Base-by-base conservation (phyloP, 2,329 filamentous ascomycete species). In the Aspergillus sp. region DNA sequence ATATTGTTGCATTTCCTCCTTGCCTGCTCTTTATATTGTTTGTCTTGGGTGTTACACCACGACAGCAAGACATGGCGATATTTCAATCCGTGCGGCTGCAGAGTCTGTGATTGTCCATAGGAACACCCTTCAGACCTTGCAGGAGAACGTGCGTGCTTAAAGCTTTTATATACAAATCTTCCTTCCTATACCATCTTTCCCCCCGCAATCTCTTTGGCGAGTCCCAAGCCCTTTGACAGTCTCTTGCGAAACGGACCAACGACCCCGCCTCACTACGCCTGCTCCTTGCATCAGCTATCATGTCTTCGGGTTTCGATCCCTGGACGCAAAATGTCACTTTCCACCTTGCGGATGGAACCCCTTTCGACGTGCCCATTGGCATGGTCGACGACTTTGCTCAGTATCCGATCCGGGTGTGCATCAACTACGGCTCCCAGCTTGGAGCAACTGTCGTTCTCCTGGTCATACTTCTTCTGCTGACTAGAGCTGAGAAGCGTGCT, bases 341-440 rank as follows among this genome's bases (percentile, higher is more conserved):
- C 51, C 67, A 73, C 38, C 60, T 68, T 24, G 65, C 73, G 3
- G 75, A 85, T 68, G 80, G 80, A 22, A 72, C 69, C 1, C 63
- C 72, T 1, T 68, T 83, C 59, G 62, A 68, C 0, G 66, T 81
- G 39, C 64, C 69, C 43, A 70, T 86, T 57, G 47, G 61, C 8
- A 68, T 72, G 3, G 58, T 88, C 39, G 72, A 85, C 62, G 53
- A 60, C 4, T 78, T 78, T 49, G 71, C 80, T 53, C 70, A 76
- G 57, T 82, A 82, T 67, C 78, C 77, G 58, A 71, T 79, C 56
- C 74, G 74, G 8, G 68, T 80, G 36, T 78, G 74, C 68, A 85
- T 90, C 78, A 88, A 86, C 74, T 90, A 88, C 69, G 87, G 84
- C 52, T 76, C 82, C 17, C 89, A 93, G 70, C 80, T 92, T 51